These are phyloP conservation scores for Pichia paraexigua DNA, from an alignment of 805 yeast genomes.

Conservation along the genomic window DNA sequence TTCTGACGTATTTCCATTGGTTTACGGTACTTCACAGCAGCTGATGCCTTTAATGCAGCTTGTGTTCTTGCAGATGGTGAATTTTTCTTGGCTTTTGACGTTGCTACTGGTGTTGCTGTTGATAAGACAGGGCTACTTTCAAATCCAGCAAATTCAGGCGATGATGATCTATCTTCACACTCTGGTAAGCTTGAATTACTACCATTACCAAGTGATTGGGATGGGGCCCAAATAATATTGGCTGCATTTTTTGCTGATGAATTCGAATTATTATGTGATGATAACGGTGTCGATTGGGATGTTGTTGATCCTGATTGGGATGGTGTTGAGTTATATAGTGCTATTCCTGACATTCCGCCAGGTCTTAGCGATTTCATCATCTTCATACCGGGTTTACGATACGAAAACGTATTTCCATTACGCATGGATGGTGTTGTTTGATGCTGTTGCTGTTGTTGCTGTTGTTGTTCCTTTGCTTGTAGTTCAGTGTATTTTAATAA, in stretches of 20 bases:
- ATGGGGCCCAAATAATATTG: slow-evolving; percentile 31
- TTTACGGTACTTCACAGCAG: slow-evolving; percentile 22
- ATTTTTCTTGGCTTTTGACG: slow-evolving; percentile 5
- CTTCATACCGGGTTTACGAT: slow-evolving; percentile 6
- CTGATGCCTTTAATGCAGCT: slow-evolving; percentile 27
- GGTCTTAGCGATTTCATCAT: slow-evolving; percentile 6
- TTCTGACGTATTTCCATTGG: slow-evolving; percentile 8
- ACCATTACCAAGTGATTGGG: slow-evolving; percentile 18
- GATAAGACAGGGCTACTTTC: background rate
- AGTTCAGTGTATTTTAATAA: slow-evolving; percentile 2
- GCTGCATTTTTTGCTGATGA: slow-evolving; percentile 30
- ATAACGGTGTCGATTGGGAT: slow-evolving; percentile 4
- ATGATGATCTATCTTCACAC: background rate
- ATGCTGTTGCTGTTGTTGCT: slow-evolving; percentile 1
- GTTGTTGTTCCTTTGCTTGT: slow-evolving; percentile 9
- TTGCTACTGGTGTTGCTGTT: background rate
- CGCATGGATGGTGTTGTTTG: slow-evolving; percentile 11
- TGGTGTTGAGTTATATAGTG: slow-evolving; percentile 1
- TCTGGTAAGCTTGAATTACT: background rate
- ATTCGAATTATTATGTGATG: slow-evolving; percentile 2
- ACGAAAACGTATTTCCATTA: slow-evolving; percentile 1
- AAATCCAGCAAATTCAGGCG: background rate
- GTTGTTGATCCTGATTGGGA: slow-evolving; percentile 3
- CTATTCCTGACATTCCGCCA: background rate
- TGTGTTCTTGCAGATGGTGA: slow-evolving; percentile 25